phyloP scores from a whole-genome alignment of 257 asterid genomes.

The Ophiorrhiza pumila region DNA sequence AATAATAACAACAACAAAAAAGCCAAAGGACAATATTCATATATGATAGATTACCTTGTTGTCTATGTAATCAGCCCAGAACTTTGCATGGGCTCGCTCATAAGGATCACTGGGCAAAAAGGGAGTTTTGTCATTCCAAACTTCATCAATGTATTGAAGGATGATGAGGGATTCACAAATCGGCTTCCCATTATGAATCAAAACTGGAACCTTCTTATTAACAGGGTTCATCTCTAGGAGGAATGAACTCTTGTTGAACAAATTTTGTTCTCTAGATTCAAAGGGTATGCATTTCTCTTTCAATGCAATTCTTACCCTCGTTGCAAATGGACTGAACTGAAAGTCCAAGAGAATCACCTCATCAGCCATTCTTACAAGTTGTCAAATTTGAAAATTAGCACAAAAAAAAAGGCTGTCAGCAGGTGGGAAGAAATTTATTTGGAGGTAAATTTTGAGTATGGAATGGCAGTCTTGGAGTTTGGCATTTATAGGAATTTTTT shows the following conservation, averaged over 20 bases:
- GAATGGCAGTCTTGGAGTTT: background rate
- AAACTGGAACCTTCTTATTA: conserved; percentile 21
- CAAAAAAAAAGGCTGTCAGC: background rate
- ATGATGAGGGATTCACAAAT: conserved; percentile 29
- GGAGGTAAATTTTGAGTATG: background rate
- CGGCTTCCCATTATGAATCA: conserved; percentile 24
- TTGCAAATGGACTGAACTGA: conserved; percentile 8
- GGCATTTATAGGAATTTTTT: background rate
- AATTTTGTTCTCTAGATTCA: conserved; percentile 9
- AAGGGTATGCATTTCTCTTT: conserved; percentile 14
- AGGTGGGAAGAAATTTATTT: background rate
- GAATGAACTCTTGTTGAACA: conserved; percentile 14
- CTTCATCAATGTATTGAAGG: conserved; percentile 25
- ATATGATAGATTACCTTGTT: conserved; percentile 13
- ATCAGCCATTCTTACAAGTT: background rate
- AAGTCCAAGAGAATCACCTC: conserved; percentile 21
- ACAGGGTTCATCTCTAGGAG: conserved; percentile 28
- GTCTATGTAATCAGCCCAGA: conserved; percentile 31
- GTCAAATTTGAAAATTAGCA: background rate
- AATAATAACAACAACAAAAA: too few relatives aligned
- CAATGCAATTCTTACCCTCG: conserved; percentile 16
- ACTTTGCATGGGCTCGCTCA: conserved; percentile 15
- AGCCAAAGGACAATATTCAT: background rate
- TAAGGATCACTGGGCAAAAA: conserved; percentile 19
- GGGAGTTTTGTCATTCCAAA: conserved; percentile 15